Percentiles rank a stretch among this genome's conserved stretches.
Conservation (phyloP, 352 stramenopile species). For the Phytophthora hybrid region DNA sequence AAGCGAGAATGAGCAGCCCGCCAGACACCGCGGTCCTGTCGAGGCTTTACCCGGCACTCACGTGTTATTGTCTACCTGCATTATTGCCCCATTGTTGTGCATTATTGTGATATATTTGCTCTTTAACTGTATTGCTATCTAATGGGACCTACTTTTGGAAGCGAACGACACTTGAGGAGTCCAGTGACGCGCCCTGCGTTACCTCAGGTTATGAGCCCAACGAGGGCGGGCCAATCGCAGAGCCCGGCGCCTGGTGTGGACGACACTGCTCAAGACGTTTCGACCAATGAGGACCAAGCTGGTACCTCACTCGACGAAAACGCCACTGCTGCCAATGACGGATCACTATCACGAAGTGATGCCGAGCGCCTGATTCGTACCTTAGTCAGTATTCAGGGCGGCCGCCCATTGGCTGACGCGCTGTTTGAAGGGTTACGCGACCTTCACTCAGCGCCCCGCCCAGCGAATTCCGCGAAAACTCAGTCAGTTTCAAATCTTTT, state of each 20-base stretch:
- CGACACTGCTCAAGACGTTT: neutral
- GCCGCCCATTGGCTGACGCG: neutral
- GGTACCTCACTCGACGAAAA: neutral
- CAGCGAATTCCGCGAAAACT: neutral
- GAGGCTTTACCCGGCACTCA: too few species aligned
- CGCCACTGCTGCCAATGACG: neutral
- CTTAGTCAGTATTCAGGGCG: neutral
- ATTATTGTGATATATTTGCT: too few species aligned
- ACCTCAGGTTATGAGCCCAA: neutral
- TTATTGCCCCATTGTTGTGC: too few species aligned
- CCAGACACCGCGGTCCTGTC: too few species aligned
- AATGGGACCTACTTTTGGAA: too few species aligned
- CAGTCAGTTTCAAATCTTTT: neutral
- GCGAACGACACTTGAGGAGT: too few species aligned
- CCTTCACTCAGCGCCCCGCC: neutral
- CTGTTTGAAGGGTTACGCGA: neutral
- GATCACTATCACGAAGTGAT: neutral
- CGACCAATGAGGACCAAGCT: neutral
- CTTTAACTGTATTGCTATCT: too few species aligned
- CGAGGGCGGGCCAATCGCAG: too few species aligned
- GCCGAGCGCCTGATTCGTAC: neutral
- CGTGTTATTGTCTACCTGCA: too few species aligned
- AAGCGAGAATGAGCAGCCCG: too few species aligned
- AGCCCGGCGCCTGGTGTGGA: neutral
- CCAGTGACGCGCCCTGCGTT: too few species aligned